A percentile compares a stretch with the other conserved stretches of the same genome.
phyloP scores from a whole-genome alignment of 2,329 filamentous ascomycete genomes.

The Colletotrichum sp. region DNA sequence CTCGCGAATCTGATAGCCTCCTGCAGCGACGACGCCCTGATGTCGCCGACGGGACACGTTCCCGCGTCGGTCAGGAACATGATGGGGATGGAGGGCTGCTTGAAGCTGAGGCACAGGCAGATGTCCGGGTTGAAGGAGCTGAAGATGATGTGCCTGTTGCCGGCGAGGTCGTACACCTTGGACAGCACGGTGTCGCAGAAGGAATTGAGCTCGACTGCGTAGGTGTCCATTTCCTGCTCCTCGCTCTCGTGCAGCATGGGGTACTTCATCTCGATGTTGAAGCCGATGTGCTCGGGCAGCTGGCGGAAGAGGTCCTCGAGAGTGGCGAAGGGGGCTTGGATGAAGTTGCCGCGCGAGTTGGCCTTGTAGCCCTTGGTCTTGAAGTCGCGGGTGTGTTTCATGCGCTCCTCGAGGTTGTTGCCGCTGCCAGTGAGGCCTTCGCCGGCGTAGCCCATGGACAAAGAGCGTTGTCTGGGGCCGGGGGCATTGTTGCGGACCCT shows the following conservation, averaged over 20 bases:
- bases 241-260: constrained; percentile 97
- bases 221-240: constrained; percentile 95
- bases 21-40: constrained; percentile 88
- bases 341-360: constrained; percentile 91
- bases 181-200: constrained; percentile 93
- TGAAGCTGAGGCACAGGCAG: constrained; percentile 91
- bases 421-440: constrained; percentile 34
- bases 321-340: constrained; percentile 94
- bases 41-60: constrained; percentile 80
- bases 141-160: constrained; percentile 91
- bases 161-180: constrained; percentile 87
- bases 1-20: constrained; percentile 95
- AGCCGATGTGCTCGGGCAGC: constrained; percentile 82
- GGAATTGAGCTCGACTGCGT: constrained; percentile 92
- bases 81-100: constrained; percentile 95
- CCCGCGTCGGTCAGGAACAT: constrained; percentile 94
- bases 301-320: constrained; percentile 91
- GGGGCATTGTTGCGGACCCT: constrained; percentile 34
- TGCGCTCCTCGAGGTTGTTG: constrained; percentile 71
- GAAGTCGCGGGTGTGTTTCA: constrained; percentile 97
- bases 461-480: constrained; percentile 50
- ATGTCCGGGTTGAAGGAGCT: constrained; percentile 98
- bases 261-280: constrained; percentile 99
- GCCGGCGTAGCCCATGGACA: constrained; percentile 59
- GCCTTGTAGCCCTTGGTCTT: constrained; percentile 96